Base-by-base conservation (phyloP, 1,284 basidiomycete species). In the Naganishia albida region DNA sequence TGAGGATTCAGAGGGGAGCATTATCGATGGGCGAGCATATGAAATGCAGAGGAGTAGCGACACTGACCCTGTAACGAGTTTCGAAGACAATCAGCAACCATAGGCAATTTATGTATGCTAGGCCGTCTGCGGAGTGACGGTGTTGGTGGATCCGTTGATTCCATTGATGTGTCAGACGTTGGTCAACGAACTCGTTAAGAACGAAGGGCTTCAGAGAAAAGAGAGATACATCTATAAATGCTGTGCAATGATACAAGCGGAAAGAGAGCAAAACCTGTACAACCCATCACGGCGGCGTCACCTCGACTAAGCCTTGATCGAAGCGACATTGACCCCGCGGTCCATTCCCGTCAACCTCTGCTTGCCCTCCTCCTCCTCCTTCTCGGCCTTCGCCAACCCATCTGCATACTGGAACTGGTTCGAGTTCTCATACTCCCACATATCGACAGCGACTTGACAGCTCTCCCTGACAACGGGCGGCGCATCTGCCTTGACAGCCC, bases 391-490 rank as follows among this genome's bases (percentile, higher is more conserved):
- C 0, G 69, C 62, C 34, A 87, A 74, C 16, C 81, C 82, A 74
- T 88, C 83, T 12, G 87, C 84, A 68, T 93, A 93, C 77, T 94
- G 91, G 81, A 95, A 95, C 74, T 93, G 88, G 66, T 84, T 84
- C 25, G 91, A 93, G 75, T 93, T 92, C 78, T 94, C 93, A 75
- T 94, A 88, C 89, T 93, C 90, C 86, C 89, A 94, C 92, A 97
- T 94, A 77, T 99, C 96, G 63, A 99, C 85, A 0, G 95, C 96
- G 59, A 99, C 88, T 73, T 94, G 87, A 80, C 96, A 99, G 72
- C 93, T 96, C 80, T 99, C 94, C 62, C 89, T 84, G 1, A 99
- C 96, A 13, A 99, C 94, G 8, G 85, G 80, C 0, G 95, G 95
- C 6, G 91, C 87, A 70, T 91, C 88, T 60, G 84, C 81, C 68